phyloP scores from a whole-genome alignment of 371 early-diverging fungal genomes.

The Nematocida homosporus region DNA sequence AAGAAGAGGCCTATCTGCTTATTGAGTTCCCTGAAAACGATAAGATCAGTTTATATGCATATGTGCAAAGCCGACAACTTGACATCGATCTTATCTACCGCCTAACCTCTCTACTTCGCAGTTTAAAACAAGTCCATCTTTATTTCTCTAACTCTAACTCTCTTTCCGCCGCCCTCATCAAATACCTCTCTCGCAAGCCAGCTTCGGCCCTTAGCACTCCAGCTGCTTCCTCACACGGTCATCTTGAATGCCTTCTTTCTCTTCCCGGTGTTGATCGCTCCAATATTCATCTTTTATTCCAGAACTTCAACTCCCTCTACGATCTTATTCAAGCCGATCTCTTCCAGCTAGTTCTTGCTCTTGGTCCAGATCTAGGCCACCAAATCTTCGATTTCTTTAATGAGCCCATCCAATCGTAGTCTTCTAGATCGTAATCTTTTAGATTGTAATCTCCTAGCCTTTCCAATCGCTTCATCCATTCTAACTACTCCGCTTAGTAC shows the following conservation, averaged over 20 bases:
- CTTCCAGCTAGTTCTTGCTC: neutral
- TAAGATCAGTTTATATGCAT: conserved; percentile 22
- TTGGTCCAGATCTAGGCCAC: conserved; percentile 15
- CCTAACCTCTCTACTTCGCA: conserved; percentile 12
- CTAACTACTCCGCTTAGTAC: too few species aligned
- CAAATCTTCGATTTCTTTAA: conserved; percentile 37
- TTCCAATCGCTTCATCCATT: too few species aligned
- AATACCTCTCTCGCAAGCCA: neutral
- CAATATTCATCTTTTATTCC: conserved; percentile 15
- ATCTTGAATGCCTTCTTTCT: conserved; percentile 15
- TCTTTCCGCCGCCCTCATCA: conserved; percentile 2
- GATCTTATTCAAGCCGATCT: conserved; percentile 28
- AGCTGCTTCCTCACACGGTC: neutral
- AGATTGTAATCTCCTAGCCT: too few species aligned
- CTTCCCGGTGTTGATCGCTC: conserved; percentile 31
- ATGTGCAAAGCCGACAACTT: conserved; percentile 1
- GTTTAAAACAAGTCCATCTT: conserved; percentile 10
- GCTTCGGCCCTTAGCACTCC: neutral
- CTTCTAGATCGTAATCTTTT: too few species aligned
- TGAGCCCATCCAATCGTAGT: neutral
- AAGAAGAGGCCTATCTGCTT: conserved; percentile 11
- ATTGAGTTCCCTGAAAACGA: conserved; percentile 30
- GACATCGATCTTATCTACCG: conserved; percentile 11
- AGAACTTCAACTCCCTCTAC: neutral
- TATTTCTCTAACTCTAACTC: conserved; percentile 20